Percentiles rank a stretch among this genome's conserved stretches.
Conservation (phyloP, 108 stramenopile genomes). For the Epipyxis sp. region DNA sequence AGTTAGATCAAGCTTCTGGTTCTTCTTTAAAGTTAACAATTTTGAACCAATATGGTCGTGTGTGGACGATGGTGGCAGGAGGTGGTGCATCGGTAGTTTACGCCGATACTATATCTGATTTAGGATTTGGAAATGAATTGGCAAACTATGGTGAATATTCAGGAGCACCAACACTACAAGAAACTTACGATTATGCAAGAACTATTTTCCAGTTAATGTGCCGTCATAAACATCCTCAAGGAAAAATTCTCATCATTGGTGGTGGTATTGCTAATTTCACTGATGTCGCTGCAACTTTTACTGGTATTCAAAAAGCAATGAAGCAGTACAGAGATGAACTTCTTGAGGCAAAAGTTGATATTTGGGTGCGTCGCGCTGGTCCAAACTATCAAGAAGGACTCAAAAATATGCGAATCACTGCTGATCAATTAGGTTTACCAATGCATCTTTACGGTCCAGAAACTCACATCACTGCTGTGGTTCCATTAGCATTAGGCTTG, state of each 20-base stretch:
- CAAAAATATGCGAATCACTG: constrained; percentile 67
- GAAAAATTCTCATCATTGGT: constrained; percentile 79
- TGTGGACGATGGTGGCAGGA: constrained; percentile 92
- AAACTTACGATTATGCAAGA: constrained; percentile 82
- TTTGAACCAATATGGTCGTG: constrained; percentile 67
- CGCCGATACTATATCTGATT: constrained; percentile 85
- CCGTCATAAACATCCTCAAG: constrained; percentile 57
- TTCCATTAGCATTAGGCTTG: constrained; percentile 74
- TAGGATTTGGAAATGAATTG: constrained; percentile 71
- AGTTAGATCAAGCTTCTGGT: constrained; percentile 67
- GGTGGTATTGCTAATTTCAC: constrained; percentile 90
- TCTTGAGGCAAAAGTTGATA: constrained; percentile 59
- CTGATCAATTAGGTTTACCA: constrained; percentile 62
- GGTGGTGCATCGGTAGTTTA: constrained; percentile 87
- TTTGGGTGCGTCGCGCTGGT: constrained; percentile 82
- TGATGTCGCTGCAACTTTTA: constrained; percentile 85
- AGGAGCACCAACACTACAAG: constrained; percentile 77
- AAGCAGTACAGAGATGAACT: constrained; percentile 65
- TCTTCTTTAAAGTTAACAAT: constrained; percentile 84
- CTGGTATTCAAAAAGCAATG: constrained; percentile 79
- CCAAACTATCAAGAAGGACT: constrained; percentile 86
- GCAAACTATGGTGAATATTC: constrained; percentile 90
- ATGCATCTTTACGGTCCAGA: constrained; percentile 82
- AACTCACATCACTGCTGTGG: constrained; percentile 76
- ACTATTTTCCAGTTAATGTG: constrained; percentile 79